phyloP scores from a whole-genome alignment of 1,139 yeast genomes.

The Starmera stellimalicola region DNA sequence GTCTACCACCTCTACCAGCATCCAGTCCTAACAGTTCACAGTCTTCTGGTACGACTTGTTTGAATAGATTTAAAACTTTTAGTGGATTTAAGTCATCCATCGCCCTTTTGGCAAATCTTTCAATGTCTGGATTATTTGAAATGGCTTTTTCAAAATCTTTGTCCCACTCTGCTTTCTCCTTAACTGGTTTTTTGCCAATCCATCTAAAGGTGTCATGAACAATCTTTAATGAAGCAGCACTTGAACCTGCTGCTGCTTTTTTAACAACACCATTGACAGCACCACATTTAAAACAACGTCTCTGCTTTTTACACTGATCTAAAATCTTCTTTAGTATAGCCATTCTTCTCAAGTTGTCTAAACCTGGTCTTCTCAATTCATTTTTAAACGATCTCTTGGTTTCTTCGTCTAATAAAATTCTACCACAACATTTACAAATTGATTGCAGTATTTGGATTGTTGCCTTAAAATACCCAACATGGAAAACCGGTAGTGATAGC shows the following conservation, averaged over 20 bases:
- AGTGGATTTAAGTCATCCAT: slow-evolving; percentile 93
- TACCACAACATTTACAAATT: slow-evolving; percentile 86
- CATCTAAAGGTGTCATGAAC: slow-evolving; percentile 95
- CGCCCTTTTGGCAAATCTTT: slow-evolving; percentile 77
- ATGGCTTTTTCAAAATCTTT: slow-evolving; percentile 71
- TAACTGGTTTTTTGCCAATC: slow-evolving; percentile 84
- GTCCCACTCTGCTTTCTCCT: slow-evolving; percentile 83
- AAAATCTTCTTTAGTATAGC: slow-evolving; percentile 69
- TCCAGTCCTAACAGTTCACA: slow-evolving; percentile 91
- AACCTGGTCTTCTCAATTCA: slow-evolving; percentile 79
- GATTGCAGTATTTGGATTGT: slow-evolving; percentile 83
- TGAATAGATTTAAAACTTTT: slow-evolving; percentile 78
- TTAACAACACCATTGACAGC: slow-evolving; percentile 32
- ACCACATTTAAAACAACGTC: slow-evolving; percentile 72
- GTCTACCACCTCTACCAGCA: slow-evolving; percentile 81
- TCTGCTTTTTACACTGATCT: slow-evolving; percentile 92
- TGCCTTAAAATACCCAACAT: slow-evolving; percentile 92
- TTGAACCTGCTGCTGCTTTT: slow-evolving; percentile 88
- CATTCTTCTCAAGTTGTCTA: slow-evolving; percentile 90
- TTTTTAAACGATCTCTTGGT: slow-evolving; percentile 57
- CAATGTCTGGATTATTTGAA: slow-evolving; percentile 73
- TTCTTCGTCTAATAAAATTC: slow-evolving; percentile 64
- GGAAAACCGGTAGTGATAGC: slow-evolving; percentile 92
- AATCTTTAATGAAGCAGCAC: slow-evolving; percentile 87
- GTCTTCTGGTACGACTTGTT: slow-evolving; percentile 76